A percentile compares a stretch with the other conserved stretches of the same genome.
Conservation (phyloP, 148 eudicot species). For the Camellia granthamiana region DNA sequence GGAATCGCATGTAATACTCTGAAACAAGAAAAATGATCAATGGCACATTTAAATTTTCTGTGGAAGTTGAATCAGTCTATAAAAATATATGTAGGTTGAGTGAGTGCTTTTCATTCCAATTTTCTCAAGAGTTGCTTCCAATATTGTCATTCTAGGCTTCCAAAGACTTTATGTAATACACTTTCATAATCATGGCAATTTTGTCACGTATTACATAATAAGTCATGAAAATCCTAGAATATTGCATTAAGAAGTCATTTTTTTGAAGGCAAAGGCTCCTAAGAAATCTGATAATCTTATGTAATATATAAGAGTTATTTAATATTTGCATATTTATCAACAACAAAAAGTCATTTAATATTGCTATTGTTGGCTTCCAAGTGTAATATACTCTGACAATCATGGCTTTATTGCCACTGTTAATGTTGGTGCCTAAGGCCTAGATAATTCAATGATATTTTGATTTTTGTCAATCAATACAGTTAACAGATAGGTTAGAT, state of each 20-base stretch:
- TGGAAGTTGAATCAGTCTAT: background rate
- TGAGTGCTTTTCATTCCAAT: background rate
- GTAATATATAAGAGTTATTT: too few species aligned
- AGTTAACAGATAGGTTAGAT: background rate
- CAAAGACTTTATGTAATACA: background rate
- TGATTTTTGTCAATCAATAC: background rate
- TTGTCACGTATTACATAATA: background rate
- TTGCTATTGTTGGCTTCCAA: too few species aligned
- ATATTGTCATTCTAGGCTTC: background rate
- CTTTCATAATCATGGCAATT: background rate
- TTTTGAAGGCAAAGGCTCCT: too few species aligned
- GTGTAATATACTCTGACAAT: background rate
- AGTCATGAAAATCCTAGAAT: background rate
- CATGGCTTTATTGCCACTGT: background rate
- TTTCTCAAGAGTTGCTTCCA: background rate
- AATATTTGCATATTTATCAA: too few species aligned
- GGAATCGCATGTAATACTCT: constrained; percentile 97
- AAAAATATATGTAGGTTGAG: background rate
- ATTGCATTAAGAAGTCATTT: background rate
- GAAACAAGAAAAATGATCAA: constrained; percentile 23
- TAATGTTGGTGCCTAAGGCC: background rate
- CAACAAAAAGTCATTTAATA: too few species aligned
- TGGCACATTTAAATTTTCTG: background rate
- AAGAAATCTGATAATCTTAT: background rate
- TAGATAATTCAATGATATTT: background rate